Evolutionary conservation across 768 basidiomycete species (phyloP).

Genomic region (Leccinellum rugosiceps): DNA sequence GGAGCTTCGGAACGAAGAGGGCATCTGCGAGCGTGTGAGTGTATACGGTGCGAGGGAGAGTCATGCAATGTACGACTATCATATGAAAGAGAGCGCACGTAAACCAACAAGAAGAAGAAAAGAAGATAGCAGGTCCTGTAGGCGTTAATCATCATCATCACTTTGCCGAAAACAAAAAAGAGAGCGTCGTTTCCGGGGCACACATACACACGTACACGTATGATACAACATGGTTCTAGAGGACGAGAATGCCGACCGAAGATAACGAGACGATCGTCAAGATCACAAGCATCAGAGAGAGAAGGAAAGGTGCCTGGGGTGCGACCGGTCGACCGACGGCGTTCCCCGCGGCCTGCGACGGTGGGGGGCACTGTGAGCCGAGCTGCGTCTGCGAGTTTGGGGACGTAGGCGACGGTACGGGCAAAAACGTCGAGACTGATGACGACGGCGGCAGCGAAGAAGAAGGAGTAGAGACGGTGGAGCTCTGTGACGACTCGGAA

Average conservation of each 20-base stretch:
- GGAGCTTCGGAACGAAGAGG: not conserved
- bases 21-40: not conserved
- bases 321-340: conserved; percentile 7
- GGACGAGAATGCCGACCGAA: conserved; percentile 22
- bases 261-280: conserved; percentile 27
- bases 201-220: not conserved
- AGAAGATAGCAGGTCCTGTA: not conserved
- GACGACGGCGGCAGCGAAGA: not conserved
- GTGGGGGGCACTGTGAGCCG: conserved; percentile 24
- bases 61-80: not conserved
- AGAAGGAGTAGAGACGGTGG: not conserved
- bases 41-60: not conserved
- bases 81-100: not conserved
- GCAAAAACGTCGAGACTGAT: not conserved
- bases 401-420: not conserved
- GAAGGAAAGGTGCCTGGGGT: conserved; percentile 8
- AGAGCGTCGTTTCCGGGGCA: not conserved
- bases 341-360: conserved; percentile 1
- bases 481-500: not conserved
- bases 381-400: conserved; percentile 18
- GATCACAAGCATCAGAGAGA: conserved; percentile 18
- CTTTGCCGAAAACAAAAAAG: not conserved
- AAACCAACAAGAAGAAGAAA: not conserved
- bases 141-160: not conserved
- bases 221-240: conserved; percentile 14